Evolutionary conservation across 345 rosid species (phyloP).

Genomic region (Rhizophora apiculata): DNA sequence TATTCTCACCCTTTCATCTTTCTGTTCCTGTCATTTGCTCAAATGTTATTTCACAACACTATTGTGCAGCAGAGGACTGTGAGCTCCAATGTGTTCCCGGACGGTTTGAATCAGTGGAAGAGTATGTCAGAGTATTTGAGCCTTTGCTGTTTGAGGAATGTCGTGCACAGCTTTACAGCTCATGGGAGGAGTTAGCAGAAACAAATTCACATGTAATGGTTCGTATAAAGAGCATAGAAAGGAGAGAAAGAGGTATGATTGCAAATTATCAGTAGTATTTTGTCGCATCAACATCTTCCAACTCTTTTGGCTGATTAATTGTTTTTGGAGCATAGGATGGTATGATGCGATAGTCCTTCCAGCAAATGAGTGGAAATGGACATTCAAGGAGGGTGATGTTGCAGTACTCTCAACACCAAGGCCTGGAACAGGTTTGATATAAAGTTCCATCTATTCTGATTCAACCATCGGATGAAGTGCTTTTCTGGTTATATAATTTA

Average conservation of each 20-base stretch:
- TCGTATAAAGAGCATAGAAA: conserved; percentile 72
- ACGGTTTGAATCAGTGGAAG: conserved; percentile 83
- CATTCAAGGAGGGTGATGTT: conserved; percentile 98
- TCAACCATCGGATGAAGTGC: neutral
- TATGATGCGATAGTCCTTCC: conserved; percentile 83
- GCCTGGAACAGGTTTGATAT: conserved; percentile 67
- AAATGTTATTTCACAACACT: conserved; percentile 9
- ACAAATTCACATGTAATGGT: conserved; percentile 67
- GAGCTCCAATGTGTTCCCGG: conserved; percentile 93
- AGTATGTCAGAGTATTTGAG: conserved; percentile 90
- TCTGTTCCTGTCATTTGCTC: conserved; percentile 4
- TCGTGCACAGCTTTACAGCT: conserved; percentile 91
- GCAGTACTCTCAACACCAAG: conserved; percentile 80
- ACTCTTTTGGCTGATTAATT: conserved; percentile 25
- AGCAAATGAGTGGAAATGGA: conserved; percentile 78
- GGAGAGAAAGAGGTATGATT: conserved; percentile 94
- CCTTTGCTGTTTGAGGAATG: conserved; percentile 99
- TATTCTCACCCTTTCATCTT: neutral
- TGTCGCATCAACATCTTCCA: neutral
- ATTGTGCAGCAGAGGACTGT: conserved; percentile 64
- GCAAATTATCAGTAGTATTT: neutral
- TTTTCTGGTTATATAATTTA: neutral
- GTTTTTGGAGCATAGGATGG: conserved; percentile 64
- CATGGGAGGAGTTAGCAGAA: conserved; percentile 91
- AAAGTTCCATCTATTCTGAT: neutral